Percentiles rank a stretch among this genome's conserved stretches.
Conservation (phyloP, 2,329 filamentous ascomycete genomes). For the Rugonectria rugulosa region DNA sequence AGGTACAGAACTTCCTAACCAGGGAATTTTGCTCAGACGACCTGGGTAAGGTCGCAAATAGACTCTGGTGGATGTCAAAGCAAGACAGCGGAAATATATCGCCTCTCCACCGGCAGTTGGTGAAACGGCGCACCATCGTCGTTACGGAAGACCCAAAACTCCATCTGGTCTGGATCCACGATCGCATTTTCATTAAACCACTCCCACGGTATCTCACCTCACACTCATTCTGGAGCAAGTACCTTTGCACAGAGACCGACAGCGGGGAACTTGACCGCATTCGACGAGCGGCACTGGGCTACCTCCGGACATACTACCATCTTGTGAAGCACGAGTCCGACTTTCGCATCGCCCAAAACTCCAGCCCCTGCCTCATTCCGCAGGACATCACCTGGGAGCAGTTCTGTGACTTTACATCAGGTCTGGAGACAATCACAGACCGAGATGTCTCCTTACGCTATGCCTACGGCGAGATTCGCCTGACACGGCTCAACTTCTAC, state of each 20-base stretch:
- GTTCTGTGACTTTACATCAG: constrained; percentile 42
- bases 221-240: constrained; percentile 43
- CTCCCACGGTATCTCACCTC: constrained; percentile 48
- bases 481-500: constrained; percentile 45
- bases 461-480: constrained; percentile 48
- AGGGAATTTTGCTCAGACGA: constrained; percentile 16
- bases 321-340: constrained; percentile 47
- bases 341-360: constrained; percentile 41
- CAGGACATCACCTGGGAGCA: constrained; percentile 35
- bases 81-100: constrained; percentile 39
- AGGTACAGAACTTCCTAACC: constrained; percentile 4
- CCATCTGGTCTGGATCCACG: constrained; percentile 26
- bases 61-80: constrained; percentile 32
- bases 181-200: constrained; percentile 37
- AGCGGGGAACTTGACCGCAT: constrained; percentile 6
- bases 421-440: constrained; percentile 38
- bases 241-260: constrained; percentile 22
- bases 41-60: constrained; percentile 7
- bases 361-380: constrained; percentile 39
- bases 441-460: constrained; percentile 42
- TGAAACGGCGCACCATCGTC: constrained; percentile 47
- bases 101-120: constrained; percentile 48
- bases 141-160: constrained; percentile 48
- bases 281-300: constrained; percentile 29
- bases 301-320: constrained; percentile 45